These are phyloP conservation scores for Blumeriella jaapii DNA, from an alignment of 2,329 filamentous ascomycete species.

Conservation along the genomic window DNA sequence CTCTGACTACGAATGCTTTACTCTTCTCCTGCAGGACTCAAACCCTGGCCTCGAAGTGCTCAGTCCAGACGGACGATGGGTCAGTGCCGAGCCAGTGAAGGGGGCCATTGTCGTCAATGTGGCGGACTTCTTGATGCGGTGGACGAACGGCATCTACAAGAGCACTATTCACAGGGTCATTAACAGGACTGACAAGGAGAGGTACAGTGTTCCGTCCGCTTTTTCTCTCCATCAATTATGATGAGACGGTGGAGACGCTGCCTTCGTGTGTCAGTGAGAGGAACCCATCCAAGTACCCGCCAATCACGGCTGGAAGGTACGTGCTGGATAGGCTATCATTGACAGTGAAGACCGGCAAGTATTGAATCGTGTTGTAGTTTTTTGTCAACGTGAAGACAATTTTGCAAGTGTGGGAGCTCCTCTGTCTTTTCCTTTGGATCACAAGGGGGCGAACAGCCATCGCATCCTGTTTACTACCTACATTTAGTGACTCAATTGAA, in stretches of 20 bases:
- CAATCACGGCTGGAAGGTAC: constrained; percentile 24
- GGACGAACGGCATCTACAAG: constrained; percentile 42
- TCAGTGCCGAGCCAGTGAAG: constrained; percentile 32
- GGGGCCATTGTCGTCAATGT: constrained; percentile 41
- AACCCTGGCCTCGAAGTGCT: constrained; percentile 41
- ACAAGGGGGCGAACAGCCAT: no score
- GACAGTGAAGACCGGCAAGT: constrained; percentile 23
- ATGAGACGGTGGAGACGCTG: constrained; percentile 24
- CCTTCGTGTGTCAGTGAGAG: constrained; percentile 22
- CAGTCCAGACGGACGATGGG: constrained; percentile 35
- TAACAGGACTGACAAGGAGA: constrained; percentile 37
- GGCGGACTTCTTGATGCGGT: constrained; percentile 37
- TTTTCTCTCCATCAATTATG: constrained; percentile 34
- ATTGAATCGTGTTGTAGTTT: no score
- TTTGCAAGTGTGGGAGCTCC: no score
- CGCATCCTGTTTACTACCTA: no score
- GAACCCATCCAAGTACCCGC: constrained; percentile 21
- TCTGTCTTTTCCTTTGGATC: no score
- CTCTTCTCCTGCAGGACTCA: constrained; percentile 41
- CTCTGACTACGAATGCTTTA: constrained; percentile 45
- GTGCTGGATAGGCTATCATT: constrained; percentile 22
- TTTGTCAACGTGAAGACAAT: no score
- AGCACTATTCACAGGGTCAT: constrained; percentile 44
- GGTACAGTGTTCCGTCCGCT: constrained; percentile 47
- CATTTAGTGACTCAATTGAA: no score